Evolutionary conservation across 164 flowering plant genomes (phyloP), one percentile per base, ranked within the genome.

Genomic region (Litsea cubeba): DNA sequence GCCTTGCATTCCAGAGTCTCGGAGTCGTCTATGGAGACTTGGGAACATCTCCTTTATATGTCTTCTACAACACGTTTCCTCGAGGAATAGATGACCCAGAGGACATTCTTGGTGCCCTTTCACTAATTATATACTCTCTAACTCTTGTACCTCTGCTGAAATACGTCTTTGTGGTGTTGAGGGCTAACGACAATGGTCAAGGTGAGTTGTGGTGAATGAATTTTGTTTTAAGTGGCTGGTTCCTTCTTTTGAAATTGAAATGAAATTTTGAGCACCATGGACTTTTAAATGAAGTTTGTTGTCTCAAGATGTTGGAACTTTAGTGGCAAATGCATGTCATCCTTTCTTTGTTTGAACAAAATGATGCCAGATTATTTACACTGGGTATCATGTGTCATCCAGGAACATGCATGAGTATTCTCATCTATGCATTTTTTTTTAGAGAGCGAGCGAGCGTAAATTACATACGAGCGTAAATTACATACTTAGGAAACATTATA

Each of bases 21-120:
- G 99, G 97, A 70, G 94, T 95, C 51, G 99, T 95, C 22, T 95
- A 92, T 82, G 99, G 99, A 30, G 98, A 95, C 83, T 85, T 95
- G 88, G 98, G 99, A 30, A 95, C 98, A 49, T 95, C 99, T 75
- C 99, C 99, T 2, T 79, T 95, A 72, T 95, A 93, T 84, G 98
- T 93, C 32, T 93, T 95, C 84, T 88, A 92, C 87, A 93, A 91
- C 76, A 93, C 98, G 66, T 93, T 95, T 80, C 91, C 99, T 17
- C 75, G 69, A 51, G 92, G 89, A 75, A 82, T 89, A 18, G 15
- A 76, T 0, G 90, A 95, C 72, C 75, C 84, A 8, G 97, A 95
- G 79, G 97, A 95, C 79, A 86, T 95, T 70, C 79, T 95, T 67
- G 98, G 96, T 65, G 99, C 98, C 62, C 94, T 95, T 50, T 95